Conservation (phyloP, 495 filamentous ascomycete species). For the Evansstolkia leycettana region DNA sequence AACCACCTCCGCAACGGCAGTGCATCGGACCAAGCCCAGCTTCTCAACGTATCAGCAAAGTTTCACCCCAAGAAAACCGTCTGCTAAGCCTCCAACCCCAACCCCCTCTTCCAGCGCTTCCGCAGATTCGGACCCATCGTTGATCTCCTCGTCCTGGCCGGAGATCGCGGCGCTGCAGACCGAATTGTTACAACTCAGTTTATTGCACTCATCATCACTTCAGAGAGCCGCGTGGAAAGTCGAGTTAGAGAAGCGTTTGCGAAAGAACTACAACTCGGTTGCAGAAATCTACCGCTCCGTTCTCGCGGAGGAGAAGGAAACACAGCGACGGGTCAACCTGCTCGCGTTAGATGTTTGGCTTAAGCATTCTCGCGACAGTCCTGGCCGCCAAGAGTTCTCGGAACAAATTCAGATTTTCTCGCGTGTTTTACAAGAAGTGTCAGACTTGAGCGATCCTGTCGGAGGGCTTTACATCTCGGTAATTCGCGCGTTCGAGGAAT, state of each 20-base stretch:
- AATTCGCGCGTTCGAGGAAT: conserved; percentile 29
- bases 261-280: conserved; percentile 27
- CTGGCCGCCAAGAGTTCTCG: conserved; percentile 17
- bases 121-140: conserved; percentile 4
- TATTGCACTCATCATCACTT: conserved; percentile 43
- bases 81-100: conserved; percentile 43
- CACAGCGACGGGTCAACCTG: conserved; percentile 28
- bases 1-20: conserved; percentile 5
- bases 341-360: conserved; percentile 29
- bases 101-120: conserved; percentile 5
- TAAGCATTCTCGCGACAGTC: conserved; percentile 18
- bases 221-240: conserved; percentile 23
- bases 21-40: conserved; percentile 31
- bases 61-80: conserved; percentile 50
- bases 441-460: conserved; percentile 15
- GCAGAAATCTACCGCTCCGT: conserved; percentile 21
- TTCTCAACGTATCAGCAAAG: conserved; percentile 61
- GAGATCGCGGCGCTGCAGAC: conserved; percentile 54
- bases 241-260: conserved; percentile 20
- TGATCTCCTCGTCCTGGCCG: conserved; percentile 32
- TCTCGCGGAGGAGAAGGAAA: conserved; percentile 21
- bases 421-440: conserved; percentile 28
- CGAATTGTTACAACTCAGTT: conserved; percentile 59
- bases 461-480: conserved; percentile 22
- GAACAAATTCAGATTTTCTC: conserved; percentile 34